Evolutionary conservation across 176 grass and related monocot species (phyloP).

Genomic region (Oryza longistaminata): DNA sequence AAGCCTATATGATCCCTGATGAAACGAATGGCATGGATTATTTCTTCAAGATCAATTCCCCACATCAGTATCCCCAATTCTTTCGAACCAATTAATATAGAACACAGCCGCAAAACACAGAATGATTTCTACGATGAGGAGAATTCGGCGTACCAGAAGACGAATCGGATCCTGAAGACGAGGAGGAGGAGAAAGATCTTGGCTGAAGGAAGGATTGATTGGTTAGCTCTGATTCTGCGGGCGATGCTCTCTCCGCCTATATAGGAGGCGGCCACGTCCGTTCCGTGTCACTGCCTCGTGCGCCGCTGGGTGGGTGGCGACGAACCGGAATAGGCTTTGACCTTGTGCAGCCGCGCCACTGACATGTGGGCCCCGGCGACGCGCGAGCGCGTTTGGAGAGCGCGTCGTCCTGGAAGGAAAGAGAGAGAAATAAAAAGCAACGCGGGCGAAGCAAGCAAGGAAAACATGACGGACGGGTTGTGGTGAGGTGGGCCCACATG

Average conservation of each 20-base stretch:
- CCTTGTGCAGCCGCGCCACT: background rate
- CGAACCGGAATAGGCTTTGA: conserved; percentile 3
- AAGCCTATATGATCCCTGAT: background rate
- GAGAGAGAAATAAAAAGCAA: background rate
- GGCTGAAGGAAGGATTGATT: background rate
- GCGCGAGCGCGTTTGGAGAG: conserved; percentile 7
- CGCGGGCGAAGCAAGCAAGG: conserved; percentile 25
- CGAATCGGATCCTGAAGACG: background rate
- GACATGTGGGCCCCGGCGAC: background rate
- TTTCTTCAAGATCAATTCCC: background rate
- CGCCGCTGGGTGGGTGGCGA: background rate
- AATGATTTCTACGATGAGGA: background rate
- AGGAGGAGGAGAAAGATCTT: background rate
- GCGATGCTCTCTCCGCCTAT: background rate
- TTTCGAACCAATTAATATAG: no score
- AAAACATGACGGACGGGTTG: background rate
- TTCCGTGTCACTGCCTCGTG: background rate
- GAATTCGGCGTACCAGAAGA: background rate
- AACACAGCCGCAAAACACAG: no score
- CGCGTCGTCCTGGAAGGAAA: background rate
- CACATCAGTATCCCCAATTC: background rate
- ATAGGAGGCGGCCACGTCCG: background rate
- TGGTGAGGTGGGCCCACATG: no score
- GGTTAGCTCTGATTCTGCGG: background rate
- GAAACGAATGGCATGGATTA: no score